Evolutionary conservation across 768 basidiomycete species (phyloP), one percentile per base, ranked within the genome.

Genomic region (Rubroboletus pulcherrimus): DNA sequence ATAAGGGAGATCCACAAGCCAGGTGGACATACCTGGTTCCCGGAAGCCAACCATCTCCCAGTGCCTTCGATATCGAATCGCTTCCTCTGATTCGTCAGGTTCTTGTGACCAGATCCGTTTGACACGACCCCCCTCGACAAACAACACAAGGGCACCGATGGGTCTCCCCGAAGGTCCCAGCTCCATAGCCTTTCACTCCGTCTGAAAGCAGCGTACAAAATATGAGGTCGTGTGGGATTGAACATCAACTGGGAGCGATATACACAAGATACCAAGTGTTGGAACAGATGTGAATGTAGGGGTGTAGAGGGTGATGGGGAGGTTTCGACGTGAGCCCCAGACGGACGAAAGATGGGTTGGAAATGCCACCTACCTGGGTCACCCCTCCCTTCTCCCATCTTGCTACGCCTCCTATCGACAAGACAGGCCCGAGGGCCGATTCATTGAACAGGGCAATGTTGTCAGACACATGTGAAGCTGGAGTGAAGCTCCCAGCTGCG

Each of bases 161-260:
- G 63, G 68, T 87, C 78, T 3, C 80, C 75, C 0, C 93, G 81
- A 6, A 93, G 67, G 67, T 97, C 95, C 87, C 90, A 97, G 52
- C 81, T 77, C 64, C 85, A 87, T 24, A 96, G 77, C 4, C 65
- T 64, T 7, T 75, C 75, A 6, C 69, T 65, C 12, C 88, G 78
- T 6, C 95, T 81, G 61, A 91, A 94, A 0, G 90, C 79, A 0
- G 89, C 87, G 58, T 90, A 96, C 29, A 98, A 69, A 1, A 90
- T 71, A 55, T 90, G 81, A 0, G 91, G 87, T 41, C 75, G 72
- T 19, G 73, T 72, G 0, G 91, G 90, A 63, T 94, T 88, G 72
- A 94, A 98, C 56, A 81, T 78, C 39, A 93, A 70, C 91, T 91
- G 56, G 5, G 7, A 42, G 34, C 15, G 48, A 19, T 38, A 15